Conservation (phyloP, 768 basidiomycete species). For the Suillus lakei region DNA sequence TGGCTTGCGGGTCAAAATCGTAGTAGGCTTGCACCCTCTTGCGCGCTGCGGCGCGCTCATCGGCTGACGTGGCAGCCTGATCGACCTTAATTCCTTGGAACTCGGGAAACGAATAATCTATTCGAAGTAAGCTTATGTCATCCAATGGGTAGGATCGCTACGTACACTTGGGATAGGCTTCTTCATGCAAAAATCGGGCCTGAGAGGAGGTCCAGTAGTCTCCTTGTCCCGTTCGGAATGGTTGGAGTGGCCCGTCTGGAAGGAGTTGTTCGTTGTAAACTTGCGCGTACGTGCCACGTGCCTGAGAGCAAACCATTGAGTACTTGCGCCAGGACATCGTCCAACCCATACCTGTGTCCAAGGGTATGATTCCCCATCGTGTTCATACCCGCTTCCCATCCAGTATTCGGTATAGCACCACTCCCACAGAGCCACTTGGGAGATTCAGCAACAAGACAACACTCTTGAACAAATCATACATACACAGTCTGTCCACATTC, state of each 20-base stretch:
- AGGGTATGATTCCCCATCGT: constrained; percentile 14
- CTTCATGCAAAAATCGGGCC: constrained; percentile 25
- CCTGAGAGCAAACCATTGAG: constrained; percentile 11
- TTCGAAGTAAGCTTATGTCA: not conserved
- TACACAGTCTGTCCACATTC: constrained; percentile 29
- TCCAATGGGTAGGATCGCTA: not conserved
- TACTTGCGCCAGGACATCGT: not conserved
- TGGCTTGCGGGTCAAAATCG: constrained; percentile 24
- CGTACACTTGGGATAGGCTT: constrained; percentile 28
- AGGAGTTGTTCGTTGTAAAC: constrained; percentile 28
- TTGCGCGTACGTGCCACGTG: constrained; percentile 24
- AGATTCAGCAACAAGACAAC: constrained; percentile 3
- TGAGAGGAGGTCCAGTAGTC: constrained; percentile 30
- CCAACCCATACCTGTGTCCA: constrained; percentile 29
- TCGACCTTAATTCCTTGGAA: constrained; percentile 33
- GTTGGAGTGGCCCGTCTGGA: constrained; percentile 26
- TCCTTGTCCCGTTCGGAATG: constrained; percentile 29
- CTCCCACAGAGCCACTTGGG: constrained; percentile 33
- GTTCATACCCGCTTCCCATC: constrained; percentile 29
- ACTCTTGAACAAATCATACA: not conserved
- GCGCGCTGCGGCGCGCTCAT: constrained; percentile 26
- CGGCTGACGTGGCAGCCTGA: constrained; percentile 11
- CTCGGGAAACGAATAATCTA: constrained; percentile 34
- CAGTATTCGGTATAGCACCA: constrained; percentile 34
- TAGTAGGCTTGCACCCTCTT: constrained; percentile 28